Evolutionary conservation across 202 grass and related monocot species (phyloP).

Genomic region (Sporobolus alterniflorus): DNA sequence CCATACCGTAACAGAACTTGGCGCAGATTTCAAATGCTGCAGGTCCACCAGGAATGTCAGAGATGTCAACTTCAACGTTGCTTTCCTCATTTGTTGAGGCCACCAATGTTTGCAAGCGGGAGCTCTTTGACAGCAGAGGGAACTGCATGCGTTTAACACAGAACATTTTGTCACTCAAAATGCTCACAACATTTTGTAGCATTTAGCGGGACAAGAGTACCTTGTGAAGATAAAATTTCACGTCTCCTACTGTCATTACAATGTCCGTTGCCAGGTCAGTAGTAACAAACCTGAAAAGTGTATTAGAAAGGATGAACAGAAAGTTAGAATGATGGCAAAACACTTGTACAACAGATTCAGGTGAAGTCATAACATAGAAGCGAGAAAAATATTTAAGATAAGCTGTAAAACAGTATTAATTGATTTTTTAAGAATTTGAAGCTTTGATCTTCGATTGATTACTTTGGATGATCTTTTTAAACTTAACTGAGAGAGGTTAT

Average conservation of each 20-base stretch:
- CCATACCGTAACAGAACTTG: constrained; percentile 96
- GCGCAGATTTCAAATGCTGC: constrained; percentile 91
- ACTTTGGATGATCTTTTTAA: neutral
- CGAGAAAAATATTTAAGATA: neutral
- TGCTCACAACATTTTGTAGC: neutral
- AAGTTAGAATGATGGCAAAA: constrained; percentile 10
- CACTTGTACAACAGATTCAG: neutral
- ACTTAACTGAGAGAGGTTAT: neutral
- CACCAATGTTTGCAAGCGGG: constrained; percentile 73
- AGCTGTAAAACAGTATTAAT: neutral
- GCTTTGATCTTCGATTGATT: neutral
- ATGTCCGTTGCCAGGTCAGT: constrained; percentile 95
- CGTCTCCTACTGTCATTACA: constrained; percentile 77
- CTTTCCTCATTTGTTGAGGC: constrained; percentile 64
- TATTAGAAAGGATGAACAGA: neutral
- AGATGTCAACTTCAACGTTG: constrained; percentile 78
- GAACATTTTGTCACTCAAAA: neutral
- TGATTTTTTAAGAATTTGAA: neutral
- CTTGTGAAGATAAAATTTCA: constrained; percentile 97
- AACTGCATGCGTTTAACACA: constrained; percentile 68
- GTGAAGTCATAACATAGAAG: neutral
- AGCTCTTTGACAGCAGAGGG: constrained; percentile 94
- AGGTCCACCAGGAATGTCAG: constrained; percentile 84
- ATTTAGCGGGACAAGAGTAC: constrained; percentile 30
- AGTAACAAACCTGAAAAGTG: constrained; percentile 79